These are phyloP conservation scores for Bidens hawaiensis DNA, from an alignment of 140 eudicot species.

Conservation along the genomic window DNA sequence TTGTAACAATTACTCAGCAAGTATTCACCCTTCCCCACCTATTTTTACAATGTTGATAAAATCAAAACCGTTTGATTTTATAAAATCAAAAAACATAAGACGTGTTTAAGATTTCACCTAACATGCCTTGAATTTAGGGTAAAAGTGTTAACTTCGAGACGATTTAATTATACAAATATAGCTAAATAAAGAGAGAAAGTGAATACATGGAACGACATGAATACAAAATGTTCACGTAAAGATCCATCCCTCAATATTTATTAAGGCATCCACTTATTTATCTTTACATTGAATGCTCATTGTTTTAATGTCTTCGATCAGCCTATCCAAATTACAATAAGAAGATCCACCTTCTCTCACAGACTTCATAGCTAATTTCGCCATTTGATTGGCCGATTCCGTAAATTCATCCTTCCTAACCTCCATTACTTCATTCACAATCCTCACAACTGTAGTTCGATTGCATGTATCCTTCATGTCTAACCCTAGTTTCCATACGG, in stretches of 20 bases:
- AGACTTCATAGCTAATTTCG: conserved; percentile 29
- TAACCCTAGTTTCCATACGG: conserved; percentile 58
- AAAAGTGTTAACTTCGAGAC: no score
- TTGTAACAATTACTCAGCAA: no score
- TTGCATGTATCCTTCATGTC: conserved; percentile 72
- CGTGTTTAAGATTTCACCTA: no score
- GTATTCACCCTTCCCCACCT: no score
- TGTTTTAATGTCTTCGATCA: conserved; percentile 36
- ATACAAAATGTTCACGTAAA: no score
- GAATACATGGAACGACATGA: neutral
- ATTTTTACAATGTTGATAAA: no score
- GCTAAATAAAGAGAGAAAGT: neutral
- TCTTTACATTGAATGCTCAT: conserved; percentile 4
- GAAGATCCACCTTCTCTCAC: conserved; percentile 48
- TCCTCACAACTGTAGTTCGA: conserved; percentile 29
- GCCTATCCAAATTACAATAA: conserved; percentile 30
- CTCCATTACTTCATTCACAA: conserved; percentile 57
- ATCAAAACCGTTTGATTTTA: no score
- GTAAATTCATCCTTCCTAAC: conserved; percentile 40
- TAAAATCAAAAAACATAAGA: no score
- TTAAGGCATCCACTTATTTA: neutral
- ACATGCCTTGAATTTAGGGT: no score
- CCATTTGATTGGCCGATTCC: conserved; percentile 23
- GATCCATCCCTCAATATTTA: neutral
- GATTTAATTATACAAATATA: neutral